phyloP scores from a whole-genome alignment of 345 rosid species.

The Citrus unshiu region DNA sequence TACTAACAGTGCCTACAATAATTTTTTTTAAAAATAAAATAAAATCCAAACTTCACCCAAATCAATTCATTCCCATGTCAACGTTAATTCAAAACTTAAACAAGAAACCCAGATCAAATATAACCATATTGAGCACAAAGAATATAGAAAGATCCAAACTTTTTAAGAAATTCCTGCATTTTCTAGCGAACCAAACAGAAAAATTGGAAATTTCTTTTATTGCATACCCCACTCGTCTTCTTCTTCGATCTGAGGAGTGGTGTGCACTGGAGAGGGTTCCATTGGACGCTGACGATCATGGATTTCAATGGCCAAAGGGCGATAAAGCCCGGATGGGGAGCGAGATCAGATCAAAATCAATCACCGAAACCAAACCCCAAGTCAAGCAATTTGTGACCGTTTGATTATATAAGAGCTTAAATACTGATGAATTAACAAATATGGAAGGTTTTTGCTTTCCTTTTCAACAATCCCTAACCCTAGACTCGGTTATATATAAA shows the following conservation, averaged over 20 bases:
- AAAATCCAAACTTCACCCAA: neutral
- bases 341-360: neutral
- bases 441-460: neutral
- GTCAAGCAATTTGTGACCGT: neutral
- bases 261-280: constrained; percentile 59
- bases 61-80: neutral
- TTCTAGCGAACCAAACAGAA: neutral
- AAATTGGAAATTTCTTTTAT: neutral
- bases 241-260: constrained; percentile 43
- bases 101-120: neutral
- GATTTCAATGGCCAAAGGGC: constrained; percentile 58
- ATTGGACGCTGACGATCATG: constrained; percentile 68
- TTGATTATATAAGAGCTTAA: neutral
- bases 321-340: constrained; percentile 37
- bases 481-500: neutral
- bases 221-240: constrained; percentile 85
- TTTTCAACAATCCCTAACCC: constrained; percentile 20
- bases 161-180: neutral
- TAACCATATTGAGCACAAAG: neutral
- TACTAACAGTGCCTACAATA: neutral
- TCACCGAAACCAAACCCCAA: constrained; percentile 10
- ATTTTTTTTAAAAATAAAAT: too few relatives aligned
- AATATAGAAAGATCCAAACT: neutral
- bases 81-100: neutral
- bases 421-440: neutral